These are phyloP conservation scores for Abrus precatorius DNA, from an alignment of 306 rosid genomes.

Conservation along the genomic window DNA sequence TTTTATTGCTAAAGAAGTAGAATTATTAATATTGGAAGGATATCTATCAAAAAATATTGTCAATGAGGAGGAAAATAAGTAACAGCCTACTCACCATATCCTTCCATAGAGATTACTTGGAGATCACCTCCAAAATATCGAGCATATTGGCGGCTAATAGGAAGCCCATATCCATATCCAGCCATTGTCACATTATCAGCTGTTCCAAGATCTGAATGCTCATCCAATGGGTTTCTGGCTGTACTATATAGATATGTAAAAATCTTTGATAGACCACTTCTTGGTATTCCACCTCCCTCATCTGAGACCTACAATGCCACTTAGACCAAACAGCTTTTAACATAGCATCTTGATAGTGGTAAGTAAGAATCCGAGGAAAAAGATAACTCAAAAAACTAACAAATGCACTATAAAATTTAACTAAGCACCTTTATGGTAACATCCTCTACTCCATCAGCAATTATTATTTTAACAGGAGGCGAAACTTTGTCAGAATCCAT, in stretches of 20 bases:
- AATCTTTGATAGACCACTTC: slow-evolving; percentile 84
- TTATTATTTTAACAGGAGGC: slow-evolving; percentile 81
- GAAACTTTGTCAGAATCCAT: slow-evolving; percentile 84
- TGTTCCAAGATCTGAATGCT: slow-evolving; percentile 67
- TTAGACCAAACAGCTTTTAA: slow-evolving; percentile 10
- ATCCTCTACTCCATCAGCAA: slow-evolving; percentile 96
- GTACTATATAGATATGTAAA: slow-evolving; percentile 97
- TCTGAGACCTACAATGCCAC: slow-evolving; percentile 62
- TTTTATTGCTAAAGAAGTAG: background rate
- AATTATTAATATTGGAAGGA: background rate
- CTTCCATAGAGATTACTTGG: slow-evolving; percentile 95
- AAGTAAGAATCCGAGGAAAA: background rate
- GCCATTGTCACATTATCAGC: slow-evolving; percentile 83
- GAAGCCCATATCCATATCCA: slow-evolving; percentile 95
- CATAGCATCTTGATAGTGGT: slow-evolving; percentile 12
- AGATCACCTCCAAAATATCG: slow-evolving; percentile 93
- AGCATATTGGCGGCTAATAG: slow-evolving; percentile 87
- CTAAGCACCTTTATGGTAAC: slow-evolving; percentile 70
- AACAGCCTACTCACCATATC: slow-evolving; percentile 71
- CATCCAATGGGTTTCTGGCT: slow-evolving; percentile 82
- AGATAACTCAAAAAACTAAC: background rate
- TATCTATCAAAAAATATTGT: background rate
- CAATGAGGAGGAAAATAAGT: background rate
- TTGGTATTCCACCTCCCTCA: slow-evolving; percentile 89
- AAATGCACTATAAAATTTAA: slow-evolving; percentile 10